Evolutionary conservation across 1,284 basidiomycete genomes (phyloP), one percentile per base, ranked within the genome.

Genomic region (Boletellus deceptivus): DNA sequence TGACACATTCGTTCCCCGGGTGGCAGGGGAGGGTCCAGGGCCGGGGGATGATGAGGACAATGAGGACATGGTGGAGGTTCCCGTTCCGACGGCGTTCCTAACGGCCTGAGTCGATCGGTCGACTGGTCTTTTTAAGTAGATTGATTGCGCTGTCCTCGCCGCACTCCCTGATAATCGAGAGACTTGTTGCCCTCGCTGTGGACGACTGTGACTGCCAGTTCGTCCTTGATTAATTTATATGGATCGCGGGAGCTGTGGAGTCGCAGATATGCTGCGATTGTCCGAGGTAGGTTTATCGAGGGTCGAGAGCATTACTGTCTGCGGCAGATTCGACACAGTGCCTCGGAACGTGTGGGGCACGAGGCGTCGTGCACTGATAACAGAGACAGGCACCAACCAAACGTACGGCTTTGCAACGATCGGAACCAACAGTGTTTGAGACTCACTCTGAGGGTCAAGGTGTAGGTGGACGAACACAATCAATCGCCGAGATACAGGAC

Each of bases 31-130:
- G 27, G 50, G 47, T 17, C 65, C 58, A 11, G 66, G 64, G 27
- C 59, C 59, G 20, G 72, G 61, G 37, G 65, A 65, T 37, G 67
- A 65, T 6, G 67, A 68, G 18, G 71, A 66, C 3, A 60, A 61
- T 22, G 67, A 69, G 46, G 70, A 73, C 34, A 69, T 67, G 67
- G 60, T 63, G 36, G 70, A 72, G 41, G 61, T 70, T 37, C 42
- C 54, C 10, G 54, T 71, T 27, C 55, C 61, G 4, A 55, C 52
- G 44, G 43, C 53, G 24, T 55, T 50, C 47, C 42, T 59, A 40
- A 40, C 46, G 17, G 33, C 44, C 80, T 83, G 74, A 91, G 86
- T 69, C 74, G 24, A 40, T 31, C 16, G 31, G 20, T 33, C 25
- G 6, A 9, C 3, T 29, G 16, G 35, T 22, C 13, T 36, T 39